Base-by-base conservation (phyloP, 2,329 filamentous ascomycete species). In the Colletotrichum liaoningense region DNA sequence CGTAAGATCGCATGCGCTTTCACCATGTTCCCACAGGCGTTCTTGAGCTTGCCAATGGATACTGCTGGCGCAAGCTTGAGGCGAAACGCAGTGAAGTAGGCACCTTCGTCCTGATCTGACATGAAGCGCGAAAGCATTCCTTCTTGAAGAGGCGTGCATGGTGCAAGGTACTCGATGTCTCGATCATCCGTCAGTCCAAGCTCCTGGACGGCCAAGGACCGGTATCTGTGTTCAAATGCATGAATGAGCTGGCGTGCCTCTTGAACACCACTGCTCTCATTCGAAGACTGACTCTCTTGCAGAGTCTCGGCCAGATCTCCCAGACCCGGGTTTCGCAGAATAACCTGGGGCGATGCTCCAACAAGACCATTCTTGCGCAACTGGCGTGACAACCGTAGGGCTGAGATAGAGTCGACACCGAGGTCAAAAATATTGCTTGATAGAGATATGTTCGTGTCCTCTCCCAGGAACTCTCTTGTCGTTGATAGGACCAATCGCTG, bases 401-500 rank as follows among this genome's bases (percentile, higher is more conserved):
- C 93, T 0, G 94, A 95, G 19, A 98, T 95, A 0, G 95, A 98
- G 78, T 98, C 96, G 28, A 98, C 87, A 0, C 95, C 96, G 1
- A 97, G 85, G 75, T 97, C 94, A 77, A 97, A 97, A 22, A 98
- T 89, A 73, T 91, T 97, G 0, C 91, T 91, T 0, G 83, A 85
- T 2, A 87, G 83, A 0, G 81, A 83, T 2, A 94, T 83, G 0
- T 82, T 78, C 3, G 79, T 66, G 0, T 85, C 79, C 1, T 90
- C 74, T 0, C 84, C 83, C 2, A 89, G 82, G 65, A 93, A 88
- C 2, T 87, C 81, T 0, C 85, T 84, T 2, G 97, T 81, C 1
- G 89, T 83, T 2, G 83, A 77, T 0, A 89, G 82, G n/a, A 95
- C 82, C 26, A 81, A 82, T 4, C 79, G 79, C 49, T 90, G 86